These are phyloP conservation scores for Mycena albidolilacea DNA, from an alignment of 768 basidiomycete genomes.

Conservation along the genomic window DNA sequence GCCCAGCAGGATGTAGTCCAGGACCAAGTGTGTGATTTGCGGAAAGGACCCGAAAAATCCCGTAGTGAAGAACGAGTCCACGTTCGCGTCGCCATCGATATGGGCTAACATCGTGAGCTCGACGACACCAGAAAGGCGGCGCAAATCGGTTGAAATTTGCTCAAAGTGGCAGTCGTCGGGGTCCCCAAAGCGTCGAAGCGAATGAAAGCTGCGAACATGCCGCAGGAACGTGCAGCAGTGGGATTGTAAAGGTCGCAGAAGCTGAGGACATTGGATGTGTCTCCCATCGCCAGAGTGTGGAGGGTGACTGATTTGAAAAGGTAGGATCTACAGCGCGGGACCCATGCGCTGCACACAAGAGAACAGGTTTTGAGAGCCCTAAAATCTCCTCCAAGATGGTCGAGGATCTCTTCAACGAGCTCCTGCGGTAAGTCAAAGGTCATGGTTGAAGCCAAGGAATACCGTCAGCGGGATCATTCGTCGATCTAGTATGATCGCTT, in stretches of 20 bases:
- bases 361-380: not conserved
- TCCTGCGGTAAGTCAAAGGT: not conserved
- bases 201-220: not conserved
- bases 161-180: not conserved
- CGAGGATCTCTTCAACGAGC: not conserved
- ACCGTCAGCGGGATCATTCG: too few relatives aligned
- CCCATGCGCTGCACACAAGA: conserved; percentile 1
- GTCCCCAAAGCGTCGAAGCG: not conserved
- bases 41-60: not conserved
- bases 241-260: not conserved
- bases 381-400: not conserved
- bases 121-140: not conserved
- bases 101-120: not conserved
- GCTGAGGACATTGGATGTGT: not conserved
- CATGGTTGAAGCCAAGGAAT: not conserved
- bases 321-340: not conserved
- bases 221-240: not conserved
- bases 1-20: not conserved
- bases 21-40: not conserved
- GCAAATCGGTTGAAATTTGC: not conserved
- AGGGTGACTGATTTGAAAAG: not conserved
- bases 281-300: not conserved
- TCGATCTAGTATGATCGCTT: too few relatives aligned
- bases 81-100: not conserved
- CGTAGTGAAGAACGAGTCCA: not conserved